A percentile compares a stretch with the other conserved stretches of the same genome.
Conservation (phyloP, 371 early-diverging fungal species). For the Saksenaea oblongispora region DNA sequence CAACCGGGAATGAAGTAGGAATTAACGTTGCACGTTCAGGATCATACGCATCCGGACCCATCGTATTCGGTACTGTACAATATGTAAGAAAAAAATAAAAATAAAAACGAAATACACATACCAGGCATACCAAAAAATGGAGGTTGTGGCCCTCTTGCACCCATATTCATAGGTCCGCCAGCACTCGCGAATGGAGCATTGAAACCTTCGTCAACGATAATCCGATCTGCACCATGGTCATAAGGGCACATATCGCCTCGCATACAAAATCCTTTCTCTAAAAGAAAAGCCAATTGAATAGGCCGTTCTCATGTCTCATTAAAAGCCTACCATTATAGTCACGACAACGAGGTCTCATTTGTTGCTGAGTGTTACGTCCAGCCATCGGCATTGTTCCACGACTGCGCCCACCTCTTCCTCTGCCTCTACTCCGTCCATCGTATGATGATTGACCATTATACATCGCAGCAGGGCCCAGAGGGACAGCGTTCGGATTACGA, state of each 20-base stretch:
- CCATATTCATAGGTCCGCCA: conserved; percentile 9
- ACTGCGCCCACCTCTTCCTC: conserved; percentile 20
- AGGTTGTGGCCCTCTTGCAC: conserved; percentile 10
- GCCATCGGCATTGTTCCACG: conserved; percentile 21
- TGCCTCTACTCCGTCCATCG: conserved; percentile 20
- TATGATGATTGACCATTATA: conserved; percentile 18
- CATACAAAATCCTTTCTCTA: conserved; percentile 73
- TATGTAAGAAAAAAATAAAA: background rate
- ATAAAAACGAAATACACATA: background rate
- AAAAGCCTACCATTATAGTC: conserved; percentile 65
- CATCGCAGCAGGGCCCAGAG: conserved; percentile 25
- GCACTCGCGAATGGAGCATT: conserved; percentile 22
- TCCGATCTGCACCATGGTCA: conserved; percentile 74
- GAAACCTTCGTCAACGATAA: conserved; percentile 63
- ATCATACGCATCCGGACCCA: conserved; percentile 45
- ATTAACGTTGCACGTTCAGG: conserved; percentile 47
- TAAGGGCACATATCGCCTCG: conserved; percentile 78
- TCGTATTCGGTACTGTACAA: background rate
- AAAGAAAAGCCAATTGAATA: background rate
- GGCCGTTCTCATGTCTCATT: background rate
- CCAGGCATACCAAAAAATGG: conserved; percentile 25
- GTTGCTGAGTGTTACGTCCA: background rate
- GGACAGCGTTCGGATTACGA: conserved; percentile 12
- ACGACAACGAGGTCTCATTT: conserved; percentile 54
- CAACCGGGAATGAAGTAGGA: conserved; percentile 5